Conservation (phyloP, 768 basidiomycete genomes). For the Russula sp. region DNA sequence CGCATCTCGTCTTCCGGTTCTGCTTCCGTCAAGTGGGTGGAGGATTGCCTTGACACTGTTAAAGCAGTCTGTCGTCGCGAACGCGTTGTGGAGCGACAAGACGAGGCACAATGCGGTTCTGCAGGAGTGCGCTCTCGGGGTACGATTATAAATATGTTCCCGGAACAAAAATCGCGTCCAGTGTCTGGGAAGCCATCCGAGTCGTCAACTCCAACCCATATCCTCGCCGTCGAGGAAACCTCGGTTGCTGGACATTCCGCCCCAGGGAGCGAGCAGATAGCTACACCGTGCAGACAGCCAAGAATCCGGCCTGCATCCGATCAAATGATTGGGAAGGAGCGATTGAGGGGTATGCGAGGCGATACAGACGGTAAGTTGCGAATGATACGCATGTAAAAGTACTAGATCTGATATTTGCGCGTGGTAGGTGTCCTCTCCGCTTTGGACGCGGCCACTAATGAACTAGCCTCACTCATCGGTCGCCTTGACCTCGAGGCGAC, state of each 20-base stretch:
- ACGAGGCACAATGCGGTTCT: constrained; percentile 41
- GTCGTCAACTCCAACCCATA: constrained; percentile 22
- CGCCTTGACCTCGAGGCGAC: constrained; percentile 80
- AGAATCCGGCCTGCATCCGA: constrained; percentile 61
- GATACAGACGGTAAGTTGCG: constrained; percentile 46
- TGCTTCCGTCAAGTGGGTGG: constrained; percentile 47
- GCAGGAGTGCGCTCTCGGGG: constrained; percentile 49
- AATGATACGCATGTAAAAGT: background rate
- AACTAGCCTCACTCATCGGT: constrained; percentile 71
- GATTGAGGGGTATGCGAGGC: constrained; percentile 45
- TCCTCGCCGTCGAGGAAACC: constrained; percentile 46
- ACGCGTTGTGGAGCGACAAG: constrained; percentile 28
- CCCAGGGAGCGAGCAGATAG: constrained; percentile 21
- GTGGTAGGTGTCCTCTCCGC: constrained; percentile 53
- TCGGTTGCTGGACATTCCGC: constrained; percentile 46
- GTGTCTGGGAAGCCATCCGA: constrained; percentile 1
- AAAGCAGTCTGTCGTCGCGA: constrained; percentile 37
- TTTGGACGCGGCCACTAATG: constrained; percentile 75
- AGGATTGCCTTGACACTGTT: constrained; percentile 42
- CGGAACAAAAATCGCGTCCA: constrained; percentile 27
- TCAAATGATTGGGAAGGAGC: constrained; percentile 44
- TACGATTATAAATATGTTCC: constrained; percentile 56
- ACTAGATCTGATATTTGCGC: constrained; percentile 4
- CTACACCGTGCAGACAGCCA: constrained; percentile 37
- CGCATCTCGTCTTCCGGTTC: constrained; percentile 35